Percentiles rank a stretch among this genome's conserved stretches.
Evolutionary conservation across 2,329 filamentous ascomycete genomes (phyloP).

Genomic region (Neobulgaria alba): DNA sequence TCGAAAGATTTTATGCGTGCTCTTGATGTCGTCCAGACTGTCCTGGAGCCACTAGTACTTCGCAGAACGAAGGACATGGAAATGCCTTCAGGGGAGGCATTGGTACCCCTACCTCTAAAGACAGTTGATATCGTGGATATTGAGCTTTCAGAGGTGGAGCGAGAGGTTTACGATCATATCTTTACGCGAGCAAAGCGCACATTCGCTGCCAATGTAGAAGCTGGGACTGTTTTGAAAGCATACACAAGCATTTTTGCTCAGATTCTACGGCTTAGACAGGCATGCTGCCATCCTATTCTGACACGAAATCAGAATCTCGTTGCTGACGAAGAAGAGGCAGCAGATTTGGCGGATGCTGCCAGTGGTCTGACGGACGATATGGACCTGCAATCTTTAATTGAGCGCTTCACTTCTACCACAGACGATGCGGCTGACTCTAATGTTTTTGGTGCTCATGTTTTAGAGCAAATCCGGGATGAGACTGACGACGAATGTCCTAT

Average conservation of each 20-base stretch:
- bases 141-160: constrained; percentile 74
- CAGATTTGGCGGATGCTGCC: constrained; percentile 65
- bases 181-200: constrained; percentile 74
- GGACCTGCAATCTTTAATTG: constrained; percentile 81
- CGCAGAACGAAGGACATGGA: constrained; percentile 97
- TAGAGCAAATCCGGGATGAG: constrained; percentile 87
- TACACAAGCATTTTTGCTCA: constrained; percentile 98
- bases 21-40: constrained; percentile 92
- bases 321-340: constrained; percentile 80
- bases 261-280: constrained; percentile 83
- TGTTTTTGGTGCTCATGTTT: constrained; percentile 73
- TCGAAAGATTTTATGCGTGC: constrained; percentile 90
- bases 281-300: constrained; percentile 86
- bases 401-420: constrained; percentile 67
- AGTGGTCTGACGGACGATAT: constrained; percentile 89
- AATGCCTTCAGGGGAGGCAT: constrained; percentile 71
- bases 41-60: constrained; percentile 90
- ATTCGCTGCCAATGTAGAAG: constrained; percentile 79
- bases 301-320: constrained; percentile 79
- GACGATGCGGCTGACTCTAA: constrained; percentile 56
- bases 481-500: constrained; percentile 86
- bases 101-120: constrained; percentile 77
- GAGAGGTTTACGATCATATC: constrained; percentile 88
- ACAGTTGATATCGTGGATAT: constrained; percentile 80
- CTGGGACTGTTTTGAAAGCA: constrained; percentile 86